A percentile compares a stretch with the other conserved stretches of the same genome.
These are phyloP conservation scores for Cercospora beticola DNA, from an alignment of 2,329 filamentous ascomycete species.

Conservation along the genomic window DNA sequence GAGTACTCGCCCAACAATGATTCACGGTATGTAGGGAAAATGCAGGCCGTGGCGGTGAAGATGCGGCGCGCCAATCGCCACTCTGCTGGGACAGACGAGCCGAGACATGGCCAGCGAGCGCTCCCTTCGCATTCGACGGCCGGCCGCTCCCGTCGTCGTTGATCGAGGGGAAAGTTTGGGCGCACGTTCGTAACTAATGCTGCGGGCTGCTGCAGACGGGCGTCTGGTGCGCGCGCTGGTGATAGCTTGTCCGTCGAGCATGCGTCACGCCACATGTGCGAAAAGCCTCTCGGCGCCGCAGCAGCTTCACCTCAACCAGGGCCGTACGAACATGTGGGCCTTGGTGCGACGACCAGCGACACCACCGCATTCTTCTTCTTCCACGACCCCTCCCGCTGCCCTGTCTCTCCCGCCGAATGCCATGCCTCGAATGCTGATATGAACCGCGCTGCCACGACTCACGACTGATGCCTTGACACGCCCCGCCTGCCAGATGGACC, in stretches of 20 bases:
- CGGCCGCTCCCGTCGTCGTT: neutral
- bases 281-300: neutral
- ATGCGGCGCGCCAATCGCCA: neutral
- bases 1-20: neutral
- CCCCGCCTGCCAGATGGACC: slow-evolving; percentile 16
- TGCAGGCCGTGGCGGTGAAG: neutral
- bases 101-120: neutral
- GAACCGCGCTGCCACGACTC: neutral
- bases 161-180: neutral
- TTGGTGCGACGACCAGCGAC: neutral
- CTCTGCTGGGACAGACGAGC: neutral
- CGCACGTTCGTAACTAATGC: neutral
- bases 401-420: neutral
- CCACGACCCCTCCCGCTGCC: neutral
- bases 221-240: neutral
- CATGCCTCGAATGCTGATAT: neutral
- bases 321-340: slow-evolving; percentile 9
- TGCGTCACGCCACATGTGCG: neutral
- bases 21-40: neutral
- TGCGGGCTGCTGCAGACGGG: neutral
- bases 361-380: neutral
- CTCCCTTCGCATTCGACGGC: neutral
- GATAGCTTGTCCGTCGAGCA: neutral
- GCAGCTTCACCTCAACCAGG: neutral
- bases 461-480: slow-evolving; percentile 13